These are phyloP conservation scores for Syncephalastrum sp. DNA, from an alignment of 371 early-diverging fungal species.

Conservation along the genomic window DNA sequence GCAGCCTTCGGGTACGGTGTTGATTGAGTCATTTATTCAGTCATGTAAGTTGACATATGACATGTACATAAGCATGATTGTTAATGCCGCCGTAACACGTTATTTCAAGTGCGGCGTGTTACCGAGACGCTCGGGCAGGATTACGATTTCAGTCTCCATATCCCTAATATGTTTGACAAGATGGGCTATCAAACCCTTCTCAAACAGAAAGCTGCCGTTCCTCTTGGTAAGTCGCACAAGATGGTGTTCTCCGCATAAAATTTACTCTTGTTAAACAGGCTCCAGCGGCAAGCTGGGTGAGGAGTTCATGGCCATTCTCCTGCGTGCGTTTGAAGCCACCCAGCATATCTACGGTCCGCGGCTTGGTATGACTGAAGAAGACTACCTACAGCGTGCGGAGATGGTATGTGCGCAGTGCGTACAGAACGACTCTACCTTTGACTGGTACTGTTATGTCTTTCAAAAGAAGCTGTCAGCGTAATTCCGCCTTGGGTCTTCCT, in stretches of 20 bases:
- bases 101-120: conserved; percentile 28
- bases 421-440: conserved; percentile 21
- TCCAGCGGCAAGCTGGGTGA: conserved; percentile 29
- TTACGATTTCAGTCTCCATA: conserved; percentile 25
- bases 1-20: conserved; percentile 31
- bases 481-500: too few relatives aligned
- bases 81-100: neutral
- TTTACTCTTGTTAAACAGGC: conserved; percentile 5
- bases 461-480: neutral
- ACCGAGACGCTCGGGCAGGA: conserved; percentile 14
- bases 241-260: neutral
- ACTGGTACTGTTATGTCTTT: conserved; percentile 25
- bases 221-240: conserved; percentile 21
- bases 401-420: conserved; percentile 45
- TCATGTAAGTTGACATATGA: conserved; percentile 20
- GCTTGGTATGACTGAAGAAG: conserved; percentile 32
- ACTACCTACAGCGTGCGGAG: conserved; percentile 37
- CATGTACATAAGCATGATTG: too few relatives aligned
- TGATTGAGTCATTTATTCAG: conserved; percentile 42
- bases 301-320: conserved; percentile 22
- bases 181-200: conserved; percentile 24
- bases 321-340: conserved; percentile 20
- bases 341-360: conserved; percentile 19
- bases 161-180: conserved; percentile 15
- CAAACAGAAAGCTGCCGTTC: conserved; percentile 20